Evolutionary conservation across 371 early-diverging fungal genomes (phyloP).

Genomic region (Mortierella sp.): DNA sequence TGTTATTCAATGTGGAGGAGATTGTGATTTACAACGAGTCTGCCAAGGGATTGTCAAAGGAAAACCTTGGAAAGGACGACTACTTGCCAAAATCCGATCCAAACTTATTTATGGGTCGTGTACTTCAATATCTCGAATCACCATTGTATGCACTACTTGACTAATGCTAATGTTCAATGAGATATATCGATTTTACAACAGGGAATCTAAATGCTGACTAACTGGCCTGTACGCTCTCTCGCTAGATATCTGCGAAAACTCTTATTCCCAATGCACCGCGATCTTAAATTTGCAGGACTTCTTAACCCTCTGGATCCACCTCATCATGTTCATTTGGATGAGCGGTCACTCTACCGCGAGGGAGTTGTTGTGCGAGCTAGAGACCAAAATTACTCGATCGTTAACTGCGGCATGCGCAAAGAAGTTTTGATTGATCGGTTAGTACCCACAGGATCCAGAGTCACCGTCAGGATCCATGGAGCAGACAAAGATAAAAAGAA

Average conservation of each 20-base stretch:
- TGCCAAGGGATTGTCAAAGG: constrained; percentile 42
- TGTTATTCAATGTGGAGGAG: constrained; percentile 77
- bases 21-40: constrained; percentile 78
- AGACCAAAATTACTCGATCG: constrained; percentile 65
- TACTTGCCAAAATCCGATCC: constrained; percentile 63
- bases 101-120: constrained; percentile 71
- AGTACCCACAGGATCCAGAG: constrained; percentile 74
- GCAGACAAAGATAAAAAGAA: constrained; percentile 58
- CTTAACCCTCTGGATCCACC: constrained; percentile 80
- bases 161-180: too few relatives aligned
- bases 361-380: constrained; percentile 72
- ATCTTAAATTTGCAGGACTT: constrained; percentile 79
- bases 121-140: constrained; percentile 78
- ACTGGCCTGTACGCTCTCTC: background rate
- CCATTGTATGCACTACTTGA: constrained; percentile 63
- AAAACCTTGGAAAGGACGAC: constrained; percentile 42
- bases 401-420: constrained; percentile 73
- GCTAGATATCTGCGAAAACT: constrained; percentile 74
- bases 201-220: background rate
- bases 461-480: constrained; percentile 76
- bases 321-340: constrained; percentile 77
- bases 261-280: constrained; percentile 78
- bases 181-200: background rate
- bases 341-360: constrained; percentile 72
- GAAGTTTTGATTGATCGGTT: constrained; percentile 68